Evolutionary conservation across 2,329 filamentous ascomycete genomes (phyloP).

Genomic region (Pseudonectria foliicola): DNA sequence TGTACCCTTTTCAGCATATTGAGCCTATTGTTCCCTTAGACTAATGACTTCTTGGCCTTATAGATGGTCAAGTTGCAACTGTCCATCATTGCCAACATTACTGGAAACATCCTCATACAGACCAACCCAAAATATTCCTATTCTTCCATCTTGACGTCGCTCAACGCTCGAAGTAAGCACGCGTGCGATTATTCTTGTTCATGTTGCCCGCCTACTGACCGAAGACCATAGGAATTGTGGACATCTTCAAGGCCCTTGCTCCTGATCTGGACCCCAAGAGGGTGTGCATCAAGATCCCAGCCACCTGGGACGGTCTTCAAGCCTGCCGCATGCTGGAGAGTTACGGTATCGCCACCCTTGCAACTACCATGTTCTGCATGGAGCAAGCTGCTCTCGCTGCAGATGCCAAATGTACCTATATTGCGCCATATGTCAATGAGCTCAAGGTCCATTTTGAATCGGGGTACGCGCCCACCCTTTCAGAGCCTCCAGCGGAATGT

Average conservation of each 20-base stretch:
- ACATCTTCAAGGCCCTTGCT: slow-evolving; percentile 15
- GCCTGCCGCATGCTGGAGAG: slow-evolving; percentile 49
- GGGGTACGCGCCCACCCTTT: slow-evolving; percentile 25
- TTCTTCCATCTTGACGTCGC: slow-evolving; percentile 39
- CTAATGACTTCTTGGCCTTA: no score
- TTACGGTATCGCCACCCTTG: slow-evolving; percentile 50
- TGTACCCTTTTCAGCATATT: neutral
- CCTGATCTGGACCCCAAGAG: slow-evolving; percentile 34
- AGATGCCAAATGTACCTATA: slow-evolving; percentile 51
- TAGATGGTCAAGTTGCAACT: slow-evolving; percentile 51
- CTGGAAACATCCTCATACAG: slow-evolving; percentile 50
- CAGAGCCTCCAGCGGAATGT: neutral
- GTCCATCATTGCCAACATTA: slow-evolving; percentile 41
- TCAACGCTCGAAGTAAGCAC: slow-evolving; percentile 42
- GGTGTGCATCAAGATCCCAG: slow-evolving; percentile 57
- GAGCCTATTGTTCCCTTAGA: neutral
- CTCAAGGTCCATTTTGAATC: slow-evolving; percentile 54
- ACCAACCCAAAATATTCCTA: slow-evolving; percentile 52
- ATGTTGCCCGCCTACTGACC: neutral
- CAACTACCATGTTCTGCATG: slow-evolving; percentile 56
- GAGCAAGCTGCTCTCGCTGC: slow-evolving; percentile 52
- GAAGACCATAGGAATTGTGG: slow-evolving; percentile 38
- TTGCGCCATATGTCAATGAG: slow-evolving; percentile 61
- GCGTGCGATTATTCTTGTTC: no score
- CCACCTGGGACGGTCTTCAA: slow-evolving; percentile 56